Base-by-base conservation (phyloP, 2,329 filamentous ascomycete genomes). In the Cladorrhinum sp. region DNA sequence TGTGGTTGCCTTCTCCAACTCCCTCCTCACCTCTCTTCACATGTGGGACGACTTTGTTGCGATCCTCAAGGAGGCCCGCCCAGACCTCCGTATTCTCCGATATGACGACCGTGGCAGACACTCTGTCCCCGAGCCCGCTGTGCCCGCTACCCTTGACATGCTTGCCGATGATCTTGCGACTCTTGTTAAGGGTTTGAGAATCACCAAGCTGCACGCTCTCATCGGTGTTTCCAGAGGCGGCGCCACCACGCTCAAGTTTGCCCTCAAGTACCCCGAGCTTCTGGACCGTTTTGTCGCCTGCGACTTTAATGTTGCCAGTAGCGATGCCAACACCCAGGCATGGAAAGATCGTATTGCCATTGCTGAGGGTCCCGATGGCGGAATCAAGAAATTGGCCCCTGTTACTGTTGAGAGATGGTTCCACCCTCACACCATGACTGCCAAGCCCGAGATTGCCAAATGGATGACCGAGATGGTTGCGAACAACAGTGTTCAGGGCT, bases 191-290 rank as follows among this genome's bases (percentile, higher is more conserved):
- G 85, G 87, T 0, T 80, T 96, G 27, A 84, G 89, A 53, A 86
- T 93, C 48, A 78, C 82, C 9, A 82, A 83, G 68, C 84, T 90
- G 0, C 83, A 88, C 32, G 80, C 83, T 0, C 77, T 93, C 0
- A 78, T 95, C 20, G 92, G 92, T 20, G 91, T 96, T 2, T 91
- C 87, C 36, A 85, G 95, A 72, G 92, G 92, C 64, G 92, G 92
- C 56, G 90, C 88, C 1, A 95, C 91, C 1, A 81, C 87, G 1
- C 81, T 95, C 54, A 87, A 89, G 70, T 86, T 89, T 55, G 88
- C 89, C 0, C 82, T 96, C 55, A 79, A 79, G 45, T 81, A 90
- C 67, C 87, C 90, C 0, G 64, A 76, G 1, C 80, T 84, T 49
- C 75, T 92, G 13, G 71, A 68, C 1, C 79, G 79, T 6, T 90